Conservation (phyloP, 202 grass and related monocot genomes). For the Elaeis oleifera region DNA sequence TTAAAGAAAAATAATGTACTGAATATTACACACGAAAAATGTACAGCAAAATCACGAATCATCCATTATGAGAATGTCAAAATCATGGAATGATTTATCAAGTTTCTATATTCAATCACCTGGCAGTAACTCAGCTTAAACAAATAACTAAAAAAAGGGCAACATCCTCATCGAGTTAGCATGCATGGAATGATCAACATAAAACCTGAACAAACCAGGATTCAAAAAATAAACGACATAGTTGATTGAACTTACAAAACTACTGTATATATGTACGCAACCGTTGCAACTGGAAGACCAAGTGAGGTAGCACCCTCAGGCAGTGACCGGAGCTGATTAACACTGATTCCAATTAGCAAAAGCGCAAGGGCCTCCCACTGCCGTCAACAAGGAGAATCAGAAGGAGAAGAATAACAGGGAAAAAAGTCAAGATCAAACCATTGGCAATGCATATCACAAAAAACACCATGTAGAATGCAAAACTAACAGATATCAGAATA, state of each 20-base stretch:
- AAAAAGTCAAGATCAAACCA: background rate
- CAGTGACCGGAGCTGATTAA: constrained; percentile 80
- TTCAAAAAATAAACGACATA: constrained; percentile 8
- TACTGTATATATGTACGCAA: constrained; percentile 86
- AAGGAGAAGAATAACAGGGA: too few relatives aligned
- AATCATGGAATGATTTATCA: too few relatives aligned
- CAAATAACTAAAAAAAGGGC: too few relatives aligned
- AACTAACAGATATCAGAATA: too few relatives aligned
- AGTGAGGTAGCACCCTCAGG: constrained; percentile 49
- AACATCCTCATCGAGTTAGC: too few relatives aligned
- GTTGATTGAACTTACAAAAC: constrained; percentile 69
- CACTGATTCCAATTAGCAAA: constrained; percentile 91
- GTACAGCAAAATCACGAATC: too few relatives aligned
- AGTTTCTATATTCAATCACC: too few relatives aligned
- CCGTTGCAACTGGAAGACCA: constrained; percentile 63
- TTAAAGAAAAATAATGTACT: too few relatives aligned
- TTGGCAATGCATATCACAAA: background rate
- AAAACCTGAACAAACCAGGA: constrained; percentile 1
- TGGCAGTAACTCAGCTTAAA: too few relatives aligned
- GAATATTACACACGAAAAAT: too few relatives aligned
- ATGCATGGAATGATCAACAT: too few relatives aligned
- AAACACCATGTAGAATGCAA: background rate
- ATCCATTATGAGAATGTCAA: too few relatives aligned
- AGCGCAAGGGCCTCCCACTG: constrained; percentile 99
- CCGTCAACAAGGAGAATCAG: constrained; percentile 23